Conservation (phyloP, 139 green algal species). For the Tetraselmis striata region DNA sequence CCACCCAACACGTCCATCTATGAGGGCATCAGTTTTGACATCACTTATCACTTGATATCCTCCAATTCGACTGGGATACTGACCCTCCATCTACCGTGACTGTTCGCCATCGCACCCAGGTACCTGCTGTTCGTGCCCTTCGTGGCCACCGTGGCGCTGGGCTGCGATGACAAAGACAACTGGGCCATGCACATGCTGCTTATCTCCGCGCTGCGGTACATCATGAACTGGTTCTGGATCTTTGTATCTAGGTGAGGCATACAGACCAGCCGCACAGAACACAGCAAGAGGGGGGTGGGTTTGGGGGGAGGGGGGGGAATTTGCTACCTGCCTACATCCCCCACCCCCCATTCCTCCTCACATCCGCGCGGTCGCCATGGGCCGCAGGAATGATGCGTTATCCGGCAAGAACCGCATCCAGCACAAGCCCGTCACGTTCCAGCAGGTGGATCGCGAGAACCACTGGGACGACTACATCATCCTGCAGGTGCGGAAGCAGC, state of each 20-base stretch:
- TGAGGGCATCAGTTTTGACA: too few relatives aligned
- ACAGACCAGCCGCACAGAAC: neutral
- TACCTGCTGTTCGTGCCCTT: slow-evolving; percentile 32
- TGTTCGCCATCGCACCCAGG: neutral
- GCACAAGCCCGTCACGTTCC: slow-evolving; percentile 1
- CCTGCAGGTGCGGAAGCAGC: slow-evolving; percentile 3
- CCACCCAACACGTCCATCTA: neutral
- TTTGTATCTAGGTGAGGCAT: slow-evolving; percentile 13
- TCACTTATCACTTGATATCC: too few relatives aligned
- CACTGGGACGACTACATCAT: slow-evolving; percentile 46
- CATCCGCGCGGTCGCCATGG: too few relatives aligned
- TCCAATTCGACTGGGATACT: too few relatives aligned
- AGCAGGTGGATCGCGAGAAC: slow-evolving; percentile 1
- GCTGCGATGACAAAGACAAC: slow-evolving; percentile 24
- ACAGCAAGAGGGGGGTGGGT: too few relatives aligned
- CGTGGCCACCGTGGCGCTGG: slow-evolving; percentile 6
- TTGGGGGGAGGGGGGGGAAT: too few relatives aligned
- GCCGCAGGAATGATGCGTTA: slow-evolving; percentile 23
- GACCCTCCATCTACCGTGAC: too few relatives aligned
- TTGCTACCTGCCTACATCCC: too few relatives aligned
- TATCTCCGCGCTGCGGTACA: slow-evolving; percentile 23
- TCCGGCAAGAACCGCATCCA: neutral
- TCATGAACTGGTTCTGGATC: slow-evolving; percentile 29
- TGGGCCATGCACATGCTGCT: slow-evolving; percentile 25
- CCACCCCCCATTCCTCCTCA: too few relatives aligned